Conservation (phyloP, 768 basidiomycete species). For the Candolleomyces eurysporus region DNA sequence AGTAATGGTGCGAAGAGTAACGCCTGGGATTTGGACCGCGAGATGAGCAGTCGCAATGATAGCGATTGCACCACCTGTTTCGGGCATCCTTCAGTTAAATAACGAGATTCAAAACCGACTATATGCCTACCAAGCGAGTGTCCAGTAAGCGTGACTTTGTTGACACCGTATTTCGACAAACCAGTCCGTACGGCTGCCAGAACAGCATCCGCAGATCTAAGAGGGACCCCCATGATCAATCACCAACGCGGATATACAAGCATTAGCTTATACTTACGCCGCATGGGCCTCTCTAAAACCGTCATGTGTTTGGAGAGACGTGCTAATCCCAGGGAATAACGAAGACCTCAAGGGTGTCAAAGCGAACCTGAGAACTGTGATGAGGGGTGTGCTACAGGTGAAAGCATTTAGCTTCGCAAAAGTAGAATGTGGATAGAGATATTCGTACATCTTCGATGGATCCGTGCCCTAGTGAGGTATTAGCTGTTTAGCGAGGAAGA, state of each 20-base stretch:
- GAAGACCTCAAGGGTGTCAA: conserved; percentile 36
- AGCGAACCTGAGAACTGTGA: conserved; percentile 47
- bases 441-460: conserved; percentile 10
- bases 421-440: background rate
- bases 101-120: background rate
- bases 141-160: conserved; percentile 39
- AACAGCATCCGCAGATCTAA: conserved; percentile 39
- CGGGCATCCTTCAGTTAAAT: conserved; percentile 37
- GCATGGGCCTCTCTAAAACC: conserved; percentile 56
- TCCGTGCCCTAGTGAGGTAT: conserved; percentile 8
- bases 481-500: background rate
- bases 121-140: conserved; percentile 6
- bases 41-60: conserved; percentile 50
- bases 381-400: conserved; percentile 39
- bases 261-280: conserved; percentile 8
- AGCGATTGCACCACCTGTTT: conserved; percentile 46
- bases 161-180: conserved; percentile 7
- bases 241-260: background rate
- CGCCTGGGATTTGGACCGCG: conserved; percentile 40
- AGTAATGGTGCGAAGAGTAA: conserved; percentile 38
- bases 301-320: conserved; percentile 44
- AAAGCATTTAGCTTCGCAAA: background rate
- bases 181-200: conserved; percentile 12
- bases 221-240: background rate
- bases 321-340: conserved; percentile 55